These are phyloP conservation scores for Haberlea rhodopensis DNA, from an alignment of 257 asterid genomes.

Conservation along the genomic window DNA sequence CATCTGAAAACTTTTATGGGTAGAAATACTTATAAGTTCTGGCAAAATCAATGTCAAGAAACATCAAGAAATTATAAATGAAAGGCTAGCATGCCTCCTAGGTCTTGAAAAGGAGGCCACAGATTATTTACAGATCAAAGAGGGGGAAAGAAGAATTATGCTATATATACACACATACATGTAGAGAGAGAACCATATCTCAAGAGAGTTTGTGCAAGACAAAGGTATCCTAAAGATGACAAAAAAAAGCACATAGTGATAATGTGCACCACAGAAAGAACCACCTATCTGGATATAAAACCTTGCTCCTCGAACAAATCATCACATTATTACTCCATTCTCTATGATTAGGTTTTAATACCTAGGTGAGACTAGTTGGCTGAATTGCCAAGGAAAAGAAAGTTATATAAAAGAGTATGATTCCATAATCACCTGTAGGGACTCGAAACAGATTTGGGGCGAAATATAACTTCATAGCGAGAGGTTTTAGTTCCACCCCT, in stretches of 20 bases:
- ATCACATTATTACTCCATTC: constrained; percentile 1
- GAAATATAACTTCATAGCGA: constrained; percentile 76
- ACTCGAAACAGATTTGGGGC: constrained; percentile 74
- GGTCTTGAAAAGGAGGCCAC: constrained; percentile 4
- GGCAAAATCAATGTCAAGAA: not conserved
- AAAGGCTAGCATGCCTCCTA: constrained; percentile 1
- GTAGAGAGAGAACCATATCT: not conserved
- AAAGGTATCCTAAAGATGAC: too few relatives aligned
- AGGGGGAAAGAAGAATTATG: not conserved
- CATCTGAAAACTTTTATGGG: constrained; percentile 6
- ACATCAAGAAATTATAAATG: not conserved
- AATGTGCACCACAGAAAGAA: not conserved
- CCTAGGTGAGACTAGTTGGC: constrained; percentile 1
- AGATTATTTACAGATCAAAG: constrained; percentile 5
- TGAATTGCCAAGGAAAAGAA: constrained; percentile 9
- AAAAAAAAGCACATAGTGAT: not conserved
- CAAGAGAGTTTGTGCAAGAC: not conserved
- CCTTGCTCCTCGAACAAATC: constrained; percentile 12
- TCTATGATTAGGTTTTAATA: constrained; percentile 8
- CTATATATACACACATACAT: not conserved
- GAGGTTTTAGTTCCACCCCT: constrained; percentile 84
- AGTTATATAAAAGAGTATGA: constrained; percentile 6
- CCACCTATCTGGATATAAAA: constrained; percentile 8
- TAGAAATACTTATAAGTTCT: constrained; percentile 7
- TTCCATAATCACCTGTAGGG: constrained; percentile 79